Evolutionary conservation across 176 grass and related monocot species (phyloP), one percentile per base, ranked within the genome.

Genomic region (Elaeis guineensis): DNA sequence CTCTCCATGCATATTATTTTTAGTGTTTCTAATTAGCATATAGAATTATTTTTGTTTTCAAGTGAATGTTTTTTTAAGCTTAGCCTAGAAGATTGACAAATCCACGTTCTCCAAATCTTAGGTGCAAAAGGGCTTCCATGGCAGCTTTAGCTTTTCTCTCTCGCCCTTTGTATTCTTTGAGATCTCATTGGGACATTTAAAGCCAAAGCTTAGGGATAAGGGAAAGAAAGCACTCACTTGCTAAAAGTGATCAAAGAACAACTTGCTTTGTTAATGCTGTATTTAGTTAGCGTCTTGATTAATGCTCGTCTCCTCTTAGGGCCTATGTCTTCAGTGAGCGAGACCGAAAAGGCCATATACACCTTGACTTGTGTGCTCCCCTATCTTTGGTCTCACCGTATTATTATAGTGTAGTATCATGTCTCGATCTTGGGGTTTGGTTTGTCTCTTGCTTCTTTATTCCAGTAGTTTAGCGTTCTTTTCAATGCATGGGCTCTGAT

Each of bases 141-240:
- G 30, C 61, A 63, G 61, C 61, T 63, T 63, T 63, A 48, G 19
- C 61, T 63, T 63, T 63, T 63, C 25, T 59, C 25, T 59, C 39
- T 59, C 19, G 21, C 39, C 30, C 49, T 49, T 63, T 63, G 14
- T 63, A 29, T 63, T 63, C 61, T 63, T 63, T 63, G 30, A 63
- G 61, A 63, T 63, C 61, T 63, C 30, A 63, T 20, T 30, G 12
- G 39, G 30, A 49, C 39, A 63, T 63, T 63, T 63, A 63, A 63
- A 63, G 61, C 39, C 19, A 63, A 63, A 63, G 61, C 12, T 21
- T 7, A 48, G 1, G 19, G 9, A 50, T 49, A 50, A 50, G 21
- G 61, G 4, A 16, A 22, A 14, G 6, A 63, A 19, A 9, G n/a
- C 54, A 49, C 50, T 63, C 61, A 49, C 35, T 14, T 63, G 19